A percentile compares a stretch with the other conserved stretches of the same genome.
phyloP scores from a whole-genome alignment of 768 basidiomycete genomes.

The Clathrus columnatus region DNA sequence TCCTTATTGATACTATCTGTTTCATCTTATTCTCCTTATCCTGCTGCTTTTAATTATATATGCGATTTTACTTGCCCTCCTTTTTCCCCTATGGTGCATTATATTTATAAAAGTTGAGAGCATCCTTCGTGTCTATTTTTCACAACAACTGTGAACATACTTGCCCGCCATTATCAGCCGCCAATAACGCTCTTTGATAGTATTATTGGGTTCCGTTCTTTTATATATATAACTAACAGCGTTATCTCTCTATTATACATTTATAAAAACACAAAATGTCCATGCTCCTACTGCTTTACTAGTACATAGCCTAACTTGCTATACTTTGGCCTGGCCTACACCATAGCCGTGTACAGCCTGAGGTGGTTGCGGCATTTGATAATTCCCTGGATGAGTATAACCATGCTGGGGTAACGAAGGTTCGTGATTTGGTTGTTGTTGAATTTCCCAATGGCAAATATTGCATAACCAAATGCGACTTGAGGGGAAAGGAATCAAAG shows the following conservation, averaged over 20 bases:
- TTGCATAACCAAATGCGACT: constrained; percentile 62
- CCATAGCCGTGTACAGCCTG: constrained; percentile 8
- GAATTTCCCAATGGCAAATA: constrained; percentile 59
- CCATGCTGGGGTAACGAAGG: constrained; percentile 13
- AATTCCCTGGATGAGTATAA: background rate
- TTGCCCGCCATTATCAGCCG: too few species aligned
- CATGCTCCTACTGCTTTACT: too few species aligned
- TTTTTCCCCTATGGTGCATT: too few species aligned
- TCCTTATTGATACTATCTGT: background rate
- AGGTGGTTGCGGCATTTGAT: background rate
- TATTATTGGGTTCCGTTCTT: too few species aligned
- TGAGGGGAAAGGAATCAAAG: constrained; percentile 54
- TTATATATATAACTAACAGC: too few species aligned
- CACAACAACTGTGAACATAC: too few species aligned
- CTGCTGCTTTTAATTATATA: background rate
- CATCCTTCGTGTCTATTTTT: too few species aligned
- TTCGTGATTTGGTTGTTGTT: constrained; percentile 41
- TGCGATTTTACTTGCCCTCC: background rate
- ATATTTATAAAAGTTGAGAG: too few species aligned
- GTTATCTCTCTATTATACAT: too few species aligned
- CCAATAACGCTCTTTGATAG: too few species aligned
- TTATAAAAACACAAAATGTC: too few species aligned
- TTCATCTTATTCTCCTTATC: background rate
- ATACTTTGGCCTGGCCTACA: constrained; percentile 3
- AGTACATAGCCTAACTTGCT: background rate